Conservation (phyloP, 495 filamentous ascomycete genomes). For the Beverwykella pulmonaria region DNA sequence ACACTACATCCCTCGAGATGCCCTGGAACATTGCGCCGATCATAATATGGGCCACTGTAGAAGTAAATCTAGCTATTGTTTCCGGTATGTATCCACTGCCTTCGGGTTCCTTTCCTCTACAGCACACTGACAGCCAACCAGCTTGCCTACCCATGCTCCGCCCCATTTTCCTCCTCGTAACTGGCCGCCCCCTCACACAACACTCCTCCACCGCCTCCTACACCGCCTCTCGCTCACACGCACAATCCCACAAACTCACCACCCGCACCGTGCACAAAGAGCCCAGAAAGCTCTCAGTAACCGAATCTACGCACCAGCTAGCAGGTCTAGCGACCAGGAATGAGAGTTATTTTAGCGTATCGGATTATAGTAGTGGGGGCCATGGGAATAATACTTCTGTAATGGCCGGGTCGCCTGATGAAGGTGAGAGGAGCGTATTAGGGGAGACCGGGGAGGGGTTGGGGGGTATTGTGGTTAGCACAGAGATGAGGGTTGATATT, state of each 20-base stretch:
- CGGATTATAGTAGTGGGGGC: neutral
- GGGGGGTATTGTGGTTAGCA: neutral
- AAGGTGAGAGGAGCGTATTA: neutral
- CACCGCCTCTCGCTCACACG: neutral
- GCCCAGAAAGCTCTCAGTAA: neutral
- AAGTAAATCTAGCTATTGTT: constrained; percentile 33
- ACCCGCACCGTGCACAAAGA: constrained; percentile 10
- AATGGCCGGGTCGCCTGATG: neutral
- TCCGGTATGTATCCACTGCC: too few species aligned
- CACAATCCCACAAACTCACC: neutral
- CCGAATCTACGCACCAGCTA: constrained; percentile 4
- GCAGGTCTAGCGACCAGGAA: neutral
- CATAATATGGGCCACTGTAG: constrained; percentile 29
- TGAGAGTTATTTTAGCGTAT: neutral
- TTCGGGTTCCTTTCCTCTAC: too few species aligned
- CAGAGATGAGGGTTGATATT: neutral
- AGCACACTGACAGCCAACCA: too few species aligned
- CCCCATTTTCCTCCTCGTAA: constrained; percentile 29
- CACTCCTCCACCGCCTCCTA: neutral
- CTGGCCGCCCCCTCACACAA: neutral
- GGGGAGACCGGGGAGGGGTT: neutral
- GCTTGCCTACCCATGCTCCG: constrained; percentile 37
- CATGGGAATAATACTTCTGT: neutral
- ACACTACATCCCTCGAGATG: constrained; percentile 21
- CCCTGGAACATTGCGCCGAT: constrained; percentile 30